Base-by-base conservation (phyloP, 140 eudicot genomes). In the Anethum foeniculum region DNA sequence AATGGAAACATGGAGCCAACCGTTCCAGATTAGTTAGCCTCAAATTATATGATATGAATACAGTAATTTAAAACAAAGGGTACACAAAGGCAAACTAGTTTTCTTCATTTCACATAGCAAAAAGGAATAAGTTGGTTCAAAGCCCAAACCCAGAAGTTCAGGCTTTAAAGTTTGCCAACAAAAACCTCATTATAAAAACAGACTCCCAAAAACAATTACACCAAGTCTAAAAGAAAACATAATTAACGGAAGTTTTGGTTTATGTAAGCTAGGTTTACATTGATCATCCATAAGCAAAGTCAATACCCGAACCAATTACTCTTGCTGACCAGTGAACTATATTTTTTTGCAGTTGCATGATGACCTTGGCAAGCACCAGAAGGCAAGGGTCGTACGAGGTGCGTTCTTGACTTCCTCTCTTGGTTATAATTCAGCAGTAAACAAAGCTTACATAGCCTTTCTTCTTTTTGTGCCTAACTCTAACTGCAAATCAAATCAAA, bases 271-370 rank as follows among this genome's bases (percentile, higher is more conserved):
- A 83, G 56, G 85, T 86, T 93, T 79, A 89, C 91, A 86, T 39
- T 62, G 36, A 80, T 81, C 84, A 77, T 80, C 81, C 75, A 80
- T 84, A 84, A 82, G 81, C 85, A 51, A 88, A 90, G 96, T 94
- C 98, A 92, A 94, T 92, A 85, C 98, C 97, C 97, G 98, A 94
- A 94, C 99, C 99, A 80, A 83, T 39, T 79, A 86, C 83, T 88
- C 89, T 82, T 84, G 84, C 87, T 49, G 46, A 77, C 77, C 43
- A 81, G 80, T 80, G 85, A 81, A 81, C 44, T 80, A 77, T 65
- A 34, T 34, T 34, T 84, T 80, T 69, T 56, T 38, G 34, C 72
- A 79, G 82, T 58, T 79, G 81, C 80, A 43, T 25, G 38, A 38
- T 27, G 47, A 39, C 51, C 73, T 76, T 71, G 68, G 83, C 78